Evolutionary conservation across 768 basidiomycete species (phyloP).

Genomic region (Rhodotorula paludigena): DNA sequence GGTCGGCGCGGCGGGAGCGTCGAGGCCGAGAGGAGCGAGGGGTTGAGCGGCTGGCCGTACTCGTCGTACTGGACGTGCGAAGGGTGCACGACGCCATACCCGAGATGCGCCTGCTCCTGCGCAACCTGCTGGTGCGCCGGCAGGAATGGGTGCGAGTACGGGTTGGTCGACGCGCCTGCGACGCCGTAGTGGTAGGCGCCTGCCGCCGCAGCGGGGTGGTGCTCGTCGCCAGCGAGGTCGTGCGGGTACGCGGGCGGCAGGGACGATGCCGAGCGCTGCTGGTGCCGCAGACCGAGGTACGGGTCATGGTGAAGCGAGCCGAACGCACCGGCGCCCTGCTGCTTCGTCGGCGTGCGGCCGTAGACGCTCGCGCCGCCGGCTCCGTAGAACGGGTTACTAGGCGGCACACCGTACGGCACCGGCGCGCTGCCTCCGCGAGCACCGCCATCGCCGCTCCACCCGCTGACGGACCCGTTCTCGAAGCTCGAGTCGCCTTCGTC

Average conservation of each 20-base stretch:
- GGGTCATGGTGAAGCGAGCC: neutral
- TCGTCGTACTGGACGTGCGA: neutral
- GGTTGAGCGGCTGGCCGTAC: neutral
- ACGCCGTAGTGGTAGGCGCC: neutral
- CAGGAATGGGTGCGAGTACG: conserved; percentile 16
- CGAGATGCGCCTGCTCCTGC: conserved; percentile 11
- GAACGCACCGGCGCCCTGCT: neutral
- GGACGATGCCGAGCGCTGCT: neutral
- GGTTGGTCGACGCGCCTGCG: neutral
- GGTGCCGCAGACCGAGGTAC: neutral
- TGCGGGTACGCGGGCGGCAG: neutral
- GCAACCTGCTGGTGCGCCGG: neutral
- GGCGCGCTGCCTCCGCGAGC: neutral
- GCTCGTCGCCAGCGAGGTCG: neutral
- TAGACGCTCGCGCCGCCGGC: neutral
- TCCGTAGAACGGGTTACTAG: conserved; percentile 9
- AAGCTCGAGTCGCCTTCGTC: conserved; percentile 18
- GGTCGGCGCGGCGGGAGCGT: neutral
- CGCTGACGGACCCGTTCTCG: conserved; percentile 1
- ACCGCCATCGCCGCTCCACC: conserved; percentile 1
- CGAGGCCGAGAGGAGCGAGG: neutral
- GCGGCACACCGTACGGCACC: neutral
- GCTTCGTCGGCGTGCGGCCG: conserved; percentile 2
- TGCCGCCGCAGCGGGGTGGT: too few relatives aligned
- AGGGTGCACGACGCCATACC: neutral